Base-by-base conservation (phyloP, 768 basidiomycete genomes). In the Collybiopsis luxurians region DNA sequence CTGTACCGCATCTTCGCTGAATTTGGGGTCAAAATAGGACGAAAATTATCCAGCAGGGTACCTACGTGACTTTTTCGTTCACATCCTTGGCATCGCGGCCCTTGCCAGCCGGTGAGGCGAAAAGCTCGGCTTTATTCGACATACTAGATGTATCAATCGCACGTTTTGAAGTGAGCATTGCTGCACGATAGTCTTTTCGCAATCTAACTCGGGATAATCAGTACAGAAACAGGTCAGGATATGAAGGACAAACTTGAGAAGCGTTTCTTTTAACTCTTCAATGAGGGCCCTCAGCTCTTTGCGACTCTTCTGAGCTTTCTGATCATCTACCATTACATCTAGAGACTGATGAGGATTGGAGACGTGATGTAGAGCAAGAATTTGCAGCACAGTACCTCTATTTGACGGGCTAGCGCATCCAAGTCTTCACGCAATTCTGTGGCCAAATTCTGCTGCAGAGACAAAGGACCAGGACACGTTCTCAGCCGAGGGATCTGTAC, bases 1-100 rank as follows among this genome's bases (percentile, higher is more conserved):
- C 87, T 95, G 94, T 12, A 99, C 79, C 0, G 80, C 80, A 61
- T 97, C 95, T 60, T 94, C 93, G 7, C 87, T 89, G 45, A 30
- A 57, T 38, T 39, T 19, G 28, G 34, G 13, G 7, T 28, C 26
- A 50, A 50, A 39, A 26, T 38, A 23, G 19, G 9, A 13, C 40
- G 36, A 28, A 19, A 4, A 11, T 4, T 15, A 42, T 27, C 21
- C 15, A 2, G 10, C 9, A 17, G 24, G 26, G 21, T 6, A 81
- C 85, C 55, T 59, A 88, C 88, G 78, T 74, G 53, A 77, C 74
- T 74, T 89, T 89, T 70, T 84, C 88, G 48, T 78, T 80, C 17
- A 71, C 62, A 51, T 51, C 50, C 38, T 34, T 51, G 12, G 67
- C 64, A 47, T 67, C 73, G 62, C 84, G 83, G 64, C 83, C 78